phyloP scores from a whole-genome alignment of 108 stramenopile species.

The Nitzschia sp. region DNA sequence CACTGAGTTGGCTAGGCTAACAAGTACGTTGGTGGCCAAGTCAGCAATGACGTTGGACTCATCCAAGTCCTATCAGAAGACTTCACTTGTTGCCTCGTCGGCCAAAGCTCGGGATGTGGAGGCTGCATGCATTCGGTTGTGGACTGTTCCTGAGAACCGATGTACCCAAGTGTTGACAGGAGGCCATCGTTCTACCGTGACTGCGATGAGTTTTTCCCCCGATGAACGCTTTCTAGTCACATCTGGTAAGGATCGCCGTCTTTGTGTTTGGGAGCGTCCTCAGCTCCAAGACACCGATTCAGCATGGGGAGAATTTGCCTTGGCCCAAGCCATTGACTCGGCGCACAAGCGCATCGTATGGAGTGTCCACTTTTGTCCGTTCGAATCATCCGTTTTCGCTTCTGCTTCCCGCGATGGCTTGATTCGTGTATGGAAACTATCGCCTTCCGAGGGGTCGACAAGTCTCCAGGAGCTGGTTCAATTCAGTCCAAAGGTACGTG shows the following conservation, averaged over 20 bases:
- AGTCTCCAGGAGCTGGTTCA: slow-evolving; percentile 8
- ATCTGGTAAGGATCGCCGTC: slow-evolving; percentile 83
- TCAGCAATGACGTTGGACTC: slow-evolving; percentile 5
- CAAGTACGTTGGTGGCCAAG: slow-evolving; percentile 55
- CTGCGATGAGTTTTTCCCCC: slow-evolving; percentile 74
- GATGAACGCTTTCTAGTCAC: slow-evolving; percentile 76
- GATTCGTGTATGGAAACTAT: slow-evolving; percentile 75
- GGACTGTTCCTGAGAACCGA: slow-evolving; percentile 58
- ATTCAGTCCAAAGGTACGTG: slow-evolving; percentile 17
- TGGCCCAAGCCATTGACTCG: slow-evolving; percentile 64
- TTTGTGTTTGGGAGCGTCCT: slow-evolving; percentile 74
- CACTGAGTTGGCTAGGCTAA: slow-evolving; percentile 73
- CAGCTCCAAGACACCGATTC: background rate
- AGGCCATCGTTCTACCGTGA: slow-evolving; percentile 83
- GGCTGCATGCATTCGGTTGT: slow-evolving; percentile 75
- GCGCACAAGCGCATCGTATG: slow-evolving; percentile 89
- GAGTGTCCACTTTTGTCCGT: slow-evolving; percentile 77
- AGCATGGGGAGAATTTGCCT: slow-evolving; percentile 27
- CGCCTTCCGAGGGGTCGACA: slow-evolving; percentile 25
- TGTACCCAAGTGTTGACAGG: slow-evolving; percentile 70
- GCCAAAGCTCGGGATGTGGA: slow-evolving; percentile 83
- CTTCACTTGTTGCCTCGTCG: slow-evolving; percentile 73
- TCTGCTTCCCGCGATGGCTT: slow-evolving; percentile 82
- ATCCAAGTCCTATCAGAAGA: slow-evolving; percentile 3
- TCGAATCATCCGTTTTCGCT: slow-evolving; percentile 59